Evolutionary conservation across 257 asterid genomes (phyloP), one percentile per base, ranked within the genome.

Genomic region (Solanum peruvianum): DNA sequence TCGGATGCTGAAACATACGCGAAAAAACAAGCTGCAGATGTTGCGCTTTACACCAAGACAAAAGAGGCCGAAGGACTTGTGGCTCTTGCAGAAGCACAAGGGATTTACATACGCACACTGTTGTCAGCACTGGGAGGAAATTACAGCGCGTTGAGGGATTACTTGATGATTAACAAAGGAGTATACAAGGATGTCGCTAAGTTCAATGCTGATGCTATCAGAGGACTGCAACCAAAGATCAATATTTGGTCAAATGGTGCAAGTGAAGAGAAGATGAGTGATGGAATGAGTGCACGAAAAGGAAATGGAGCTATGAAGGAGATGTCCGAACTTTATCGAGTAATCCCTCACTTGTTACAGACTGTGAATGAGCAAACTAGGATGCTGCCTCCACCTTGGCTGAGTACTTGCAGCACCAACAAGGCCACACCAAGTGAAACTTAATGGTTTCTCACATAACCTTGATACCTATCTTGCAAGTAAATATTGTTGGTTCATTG

Each of bases 31-130:
- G 60, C 49, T 4, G 93, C 90, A 1, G 96, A 93, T 12, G 95
- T 91, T 77, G 94, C 91, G 0, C 56, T 93, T 15, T 92, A 94
- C 23, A 92, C 93, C 0, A 93, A 93, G 94, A 84, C 39, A 49
- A 93, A 92, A 88, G 98, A 94, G 84, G 98, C 97, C 0, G 94
- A 94, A 77, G 98, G 96, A 37, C 89, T 94, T 7, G 11, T 83
- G 4, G 95, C 94, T 23, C n/a, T 91, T 39, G 98, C 96, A 0
- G 91, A 91, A 86, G 98, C 98, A 58, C 96, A 94, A 85, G 96
- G 96, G 56, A 52, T 71, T 2, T 93, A 93, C 85, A 13, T 91
- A 15, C 80, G 87, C 12, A 92, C 91, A 9, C 90, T 93, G 7
- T 89, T 94, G 1, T 89, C 62, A 4, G 93, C 94, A 4, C 7